Percentiles rank a stretch among this genome's conserved stretches.
These are phyloP conservation scores for Dipodascus geniculatus DNA, from an alignment of 805 yeast species.

Conservation along the genomic window DNA sequence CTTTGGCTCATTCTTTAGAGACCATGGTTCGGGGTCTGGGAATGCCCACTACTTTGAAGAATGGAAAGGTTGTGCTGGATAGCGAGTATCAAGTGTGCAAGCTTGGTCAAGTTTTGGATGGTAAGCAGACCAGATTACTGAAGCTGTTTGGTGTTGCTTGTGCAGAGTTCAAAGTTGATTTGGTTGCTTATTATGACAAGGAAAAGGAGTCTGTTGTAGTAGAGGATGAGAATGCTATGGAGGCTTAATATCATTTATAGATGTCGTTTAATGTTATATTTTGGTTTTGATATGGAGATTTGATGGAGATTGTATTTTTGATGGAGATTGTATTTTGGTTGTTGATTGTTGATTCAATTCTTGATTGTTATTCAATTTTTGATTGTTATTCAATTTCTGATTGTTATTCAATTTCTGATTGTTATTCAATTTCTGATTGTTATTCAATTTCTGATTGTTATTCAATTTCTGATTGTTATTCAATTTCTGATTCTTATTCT, in stretches of 20 bases:
- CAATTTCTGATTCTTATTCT: no score
- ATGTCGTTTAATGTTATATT: neutral
- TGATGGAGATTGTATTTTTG: no score
- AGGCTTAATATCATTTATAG: neutral
- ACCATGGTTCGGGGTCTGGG: constrained; percentile 82
- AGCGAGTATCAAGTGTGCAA: constrained; percentile 72
- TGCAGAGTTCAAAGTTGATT: constrained; percentile 74
- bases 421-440: no score
- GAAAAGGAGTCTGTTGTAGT: constrained; percentile 39
- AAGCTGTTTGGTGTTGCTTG: constrained; percentile 95
- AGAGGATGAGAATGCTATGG: constrained; percentile 4
- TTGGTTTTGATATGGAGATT: neutral
- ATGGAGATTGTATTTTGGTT: no score
- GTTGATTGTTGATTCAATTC: no score
- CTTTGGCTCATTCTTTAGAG: constrained; percentile 93
- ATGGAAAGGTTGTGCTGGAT: constrained; percentile 73
- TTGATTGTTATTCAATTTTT: no score
- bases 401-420: no score
- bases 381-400: no score
- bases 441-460: no score
- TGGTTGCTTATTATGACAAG: constrained; percentile 54
- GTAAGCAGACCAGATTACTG: constrained; percentile 80
- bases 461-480: no score
- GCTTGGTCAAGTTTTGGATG: constrained; percentile 72
- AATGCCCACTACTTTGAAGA: constrained; percentile 80